A percentile compares a stretch with the other conserved stretches of the same genome.
Evolutionary conservation across 2,329 filamentous ascomycete genomes (phyloP).

Genomic region (Ceratocystis diversiconidia): DNA sequence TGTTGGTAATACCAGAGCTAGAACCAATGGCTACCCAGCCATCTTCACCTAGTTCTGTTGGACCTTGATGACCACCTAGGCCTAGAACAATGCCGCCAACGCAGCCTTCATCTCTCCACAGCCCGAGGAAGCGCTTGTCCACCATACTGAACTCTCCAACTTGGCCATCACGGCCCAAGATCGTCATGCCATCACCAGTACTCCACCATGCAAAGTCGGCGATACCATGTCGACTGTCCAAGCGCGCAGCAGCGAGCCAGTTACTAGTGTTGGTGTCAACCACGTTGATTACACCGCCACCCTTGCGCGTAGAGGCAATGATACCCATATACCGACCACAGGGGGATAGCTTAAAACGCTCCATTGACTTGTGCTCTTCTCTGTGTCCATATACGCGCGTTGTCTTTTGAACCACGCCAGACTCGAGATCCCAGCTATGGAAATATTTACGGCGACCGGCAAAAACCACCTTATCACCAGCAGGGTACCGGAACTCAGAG

Average conservation of each 20-base stretch:
- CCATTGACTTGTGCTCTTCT: slow-evolving; percentile 79
- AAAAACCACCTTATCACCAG: slow-evolving; percentile 70
- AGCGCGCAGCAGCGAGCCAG: slow-evolving; percentile 69
- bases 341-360: slow-evolving; percentile 74
- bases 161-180: slow-evolving; percentile 75
- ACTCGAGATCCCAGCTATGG: slow-evolving; percentile 80
- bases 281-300: slow-evolving; percentile 77
- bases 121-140: slow-evolving; percentile 52
- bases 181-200: slow-evolving; percentile 64
- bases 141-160: slow-evolving; percentile 76
- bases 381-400: slow-evolving; percentile 59
- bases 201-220: slow-evolving; percentile 91
- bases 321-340: slow-evolving; percentile 78
- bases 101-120: slow-evolving; percentile 84
- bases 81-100: slow-evolving; percentile 71
- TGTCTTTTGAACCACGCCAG: slow-evolving; percentile 71
- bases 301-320: slow-evolving; percentile 64
- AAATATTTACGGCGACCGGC: slow-evolving; percentile 82
- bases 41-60: slow-evolving; percentile 54
- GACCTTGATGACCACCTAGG: slow-evolving; percentile 56
- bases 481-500: slow-evolving; percentile 61
- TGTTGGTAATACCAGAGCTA: slow-evolving; percentile 75
- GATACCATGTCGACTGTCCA: slow-evolving; percentile 71
- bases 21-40: slow-evolving; percentile 83
- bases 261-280: slow-evolving; percentile 67